Conservation (phyloP, 1,139 yeast species). For the Nadsonia starkeyi-henricii region DNA sequence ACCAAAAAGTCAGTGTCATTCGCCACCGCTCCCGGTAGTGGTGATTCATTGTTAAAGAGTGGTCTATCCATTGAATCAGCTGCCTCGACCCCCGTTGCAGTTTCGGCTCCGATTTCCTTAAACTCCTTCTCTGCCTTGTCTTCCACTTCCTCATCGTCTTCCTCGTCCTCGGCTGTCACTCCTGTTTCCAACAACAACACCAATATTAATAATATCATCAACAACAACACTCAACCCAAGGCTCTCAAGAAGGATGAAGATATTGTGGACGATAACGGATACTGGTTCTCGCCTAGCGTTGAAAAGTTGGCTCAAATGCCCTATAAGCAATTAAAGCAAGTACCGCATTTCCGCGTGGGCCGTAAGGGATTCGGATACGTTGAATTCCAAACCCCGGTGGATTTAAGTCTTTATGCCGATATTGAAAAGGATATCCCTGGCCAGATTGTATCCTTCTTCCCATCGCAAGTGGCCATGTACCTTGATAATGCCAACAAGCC, state of each 20-base stretch:
- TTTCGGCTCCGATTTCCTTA: neutral
- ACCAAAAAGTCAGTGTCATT: neutral
- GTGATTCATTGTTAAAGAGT: too few species aligned
- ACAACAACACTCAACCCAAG: neutral
- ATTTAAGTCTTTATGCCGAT: conserved; percentile 47
- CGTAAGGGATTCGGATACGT: conserved; percentile 66
- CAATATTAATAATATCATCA: too few species aligned
- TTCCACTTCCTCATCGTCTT: conserved; percentile 3
- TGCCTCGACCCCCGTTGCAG: too few species aligned
- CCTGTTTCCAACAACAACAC: conserved; percentile 3
- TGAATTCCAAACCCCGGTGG: conserved; percentile 70
- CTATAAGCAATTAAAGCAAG: conserved; percentile 47
- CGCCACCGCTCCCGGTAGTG: neutral
- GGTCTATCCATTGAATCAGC: too few species aligned
- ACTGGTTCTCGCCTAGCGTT: conserved; percentile 75
- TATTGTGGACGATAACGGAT: conserved; percentile 49
- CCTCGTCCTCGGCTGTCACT: conserved; percentile 2
- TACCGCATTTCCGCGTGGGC: conserved; percentile 63
- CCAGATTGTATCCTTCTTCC: conserved; percentile 44
- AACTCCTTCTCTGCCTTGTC: conserved; percentile 4
- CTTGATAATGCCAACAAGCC: conserved; percentile 59
- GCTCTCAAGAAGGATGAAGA: conserved; percentile 23
- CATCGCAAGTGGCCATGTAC: conserved; percentile 53
- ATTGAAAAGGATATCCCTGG: conserved; percentile 49
- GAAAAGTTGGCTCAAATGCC: conserved; percentile 46